Evolutionary conservation across 208 protist species (phyloP), one percentile per base, ranked within the genome.

Genomic region (Leishmania guyanensis): DNA sequence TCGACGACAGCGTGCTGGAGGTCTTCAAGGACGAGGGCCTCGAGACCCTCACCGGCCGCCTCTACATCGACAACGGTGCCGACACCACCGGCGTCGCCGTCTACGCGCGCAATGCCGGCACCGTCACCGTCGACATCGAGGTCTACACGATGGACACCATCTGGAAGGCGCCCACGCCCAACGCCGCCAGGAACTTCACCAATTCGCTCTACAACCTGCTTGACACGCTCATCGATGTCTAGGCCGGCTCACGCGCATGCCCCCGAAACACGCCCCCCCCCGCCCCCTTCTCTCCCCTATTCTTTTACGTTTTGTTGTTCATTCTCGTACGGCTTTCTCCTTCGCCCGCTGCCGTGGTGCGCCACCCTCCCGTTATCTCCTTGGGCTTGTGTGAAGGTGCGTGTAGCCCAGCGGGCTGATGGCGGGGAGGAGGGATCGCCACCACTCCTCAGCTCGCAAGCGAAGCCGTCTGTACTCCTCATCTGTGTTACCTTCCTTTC

Each of bases 21-120:
- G 53, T 91, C 56, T 86, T 90, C 84, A 84, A 89, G 81, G 82
- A 91, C 70, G 74, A 86, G 58, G 86, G 83, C 0, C 50, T 89
- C 71, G 81, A 93, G 84, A 80, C 83, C 66, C 66, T 87, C 8
- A 89, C 73, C 17, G 78, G 80, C 50, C 86, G 83, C 29, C 53
- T 87, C 39, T 89, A 89, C 80, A 54, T 87, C 36, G 60, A 69
- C 43, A 53, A 87, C 46, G 80, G 62, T 29, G 29, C 50, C 46
- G 2, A 75, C 50, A 62, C n/a, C 71, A 75, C 71, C 50, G 71
- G 71, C 50, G n/a, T 86, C 22, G 76, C 86, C 8, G 58, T 89
- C 29, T 89, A 84, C 70, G 78, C 80, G 48, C 71, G 65, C 33
- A 84, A 87, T 77, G 75, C 81, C 65, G 69, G 48, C 60, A n/a